phyloP scores from a whole-genome alignment of 305 asterid genomes.

The Ajuga reptans region DNA sequence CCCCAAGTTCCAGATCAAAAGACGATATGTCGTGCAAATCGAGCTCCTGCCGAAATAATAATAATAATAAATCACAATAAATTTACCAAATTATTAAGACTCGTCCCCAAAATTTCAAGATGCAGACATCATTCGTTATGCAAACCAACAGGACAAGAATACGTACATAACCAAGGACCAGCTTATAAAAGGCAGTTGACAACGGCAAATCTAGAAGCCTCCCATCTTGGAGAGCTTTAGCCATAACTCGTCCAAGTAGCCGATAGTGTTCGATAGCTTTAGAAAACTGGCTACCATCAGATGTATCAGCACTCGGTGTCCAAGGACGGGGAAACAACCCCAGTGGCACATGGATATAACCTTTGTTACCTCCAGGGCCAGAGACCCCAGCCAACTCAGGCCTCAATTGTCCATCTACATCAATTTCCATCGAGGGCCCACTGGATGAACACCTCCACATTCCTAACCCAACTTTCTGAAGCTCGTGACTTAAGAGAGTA shows the following conservation, averaged over 20 bases:
- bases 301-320: slow-evolving; percentile 58
- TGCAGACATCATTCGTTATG: background rate
- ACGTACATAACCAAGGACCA: slow-evolving; percentile 76
- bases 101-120: background rate
- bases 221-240: slow-evolving; percentile 98
- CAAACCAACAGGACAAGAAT: background rate
- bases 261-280: slow-evolving; percentile 65
- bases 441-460: slow-evolving; percentile 72
- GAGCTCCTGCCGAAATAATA: slow-evolving; percentile 54
- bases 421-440: slow-evolving; percentile 52
- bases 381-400: slow-evolving; percentile 13
- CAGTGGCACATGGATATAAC: slow-evolving; percentile 67
- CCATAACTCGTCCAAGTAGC: slow-evolving; percentile 91
- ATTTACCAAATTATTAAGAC: background rate
- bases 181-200: slow-evolving; percentile 78
- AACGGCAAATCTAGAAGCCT: slow-evolving; percentile 95
- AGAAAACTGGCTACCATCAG: slow-evolving; percentile 57
- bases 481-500: slow-evolving; percentile 90
- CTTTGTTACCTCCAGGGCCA: slow-evolving; percentile 31
- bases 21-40: slow-evolving; percentile 82
- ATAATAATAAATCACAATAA: slow-evolving; percentile 17
- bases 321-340: slow-evolving; percentile 96
- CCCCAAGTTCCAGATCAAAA: slow-evolving; percentile 75
- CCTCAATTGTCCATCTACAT: slow-evolving; percentile 27
- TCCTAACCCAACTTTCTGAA: slow-evolving; percentile 73